A percentile compares a stretch with the other conserved stretches of the same genome.
Evolutionary conservation across 331 rosid genomes (phyloP).

Genomic region (Rhamnella rubrinervis): DNA sequence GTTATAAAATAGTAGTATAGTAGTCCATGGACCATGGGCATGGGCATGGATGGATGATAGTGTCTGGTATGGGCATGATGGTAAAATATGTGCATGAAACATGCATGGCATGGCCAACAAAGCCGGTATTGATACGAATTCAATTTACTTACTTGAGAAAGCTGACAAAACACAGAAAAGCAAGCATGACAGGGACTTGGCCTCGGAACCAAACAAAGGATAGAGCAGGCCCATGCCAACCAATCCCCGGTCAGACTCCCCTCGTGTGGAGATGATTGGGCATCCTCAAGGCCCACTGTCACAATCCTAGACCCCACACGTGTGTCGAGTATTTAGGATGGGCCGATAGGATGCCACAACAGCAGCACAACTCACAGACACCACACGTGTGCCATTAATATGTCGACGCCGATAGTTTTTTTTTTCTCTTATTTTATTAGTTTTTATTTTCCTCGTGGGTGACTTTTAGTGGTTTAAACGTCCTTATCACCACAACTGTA

Average conservation of each 20-base stretch:
- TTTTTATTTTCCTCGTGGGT: background rate
- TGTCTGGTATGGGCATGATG: too few relatives aligned
- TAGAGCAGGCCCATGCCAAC: slow-evolving; percentile 21
- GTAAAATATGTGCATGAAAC: too few relatives aligned
- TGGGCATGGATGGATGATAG: too few relatives aligned
- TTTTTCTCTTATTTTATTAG: background rate
- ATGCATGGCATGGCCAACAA: background rate
- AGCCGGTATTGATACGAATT: background rate
- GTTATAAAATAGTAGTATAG: too few relatives aligned
- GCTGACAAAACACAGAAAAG: slow-evolving; percentile 18
- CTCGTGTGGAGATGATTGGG: slow-evolving; percentile 26
- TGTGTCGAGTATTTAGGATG: slow-evolving; percentile 10
- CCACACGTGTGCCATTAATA: slow-evolving; percentile 43
- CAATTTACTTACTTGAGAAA: background rate
- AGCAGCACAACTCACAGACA: background rate
- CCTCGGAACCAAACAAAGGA: slow-evolving; percentile 8
- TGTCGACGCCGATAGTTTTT: slow-evolving; percentile 1
- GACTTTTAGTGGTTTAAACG: too few relatives aligned
- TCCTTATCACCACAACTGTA: too few relatives aligned
- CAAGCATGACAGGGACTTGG: slow-evolving; percentile 19
- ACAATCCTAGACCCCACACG: slow-evolving; percentile 16
- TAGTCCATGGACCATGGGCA: too few relatives aligned
- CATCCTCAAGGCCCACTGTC: slow-evolving; percentile 11
- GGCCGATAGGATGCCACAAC: background rate
- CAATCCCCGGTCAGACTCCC: slow-evolving; percentile 19